Conservation (phyloP, 140 eudicot species). For the Stevia rebaudiana region DNA sequence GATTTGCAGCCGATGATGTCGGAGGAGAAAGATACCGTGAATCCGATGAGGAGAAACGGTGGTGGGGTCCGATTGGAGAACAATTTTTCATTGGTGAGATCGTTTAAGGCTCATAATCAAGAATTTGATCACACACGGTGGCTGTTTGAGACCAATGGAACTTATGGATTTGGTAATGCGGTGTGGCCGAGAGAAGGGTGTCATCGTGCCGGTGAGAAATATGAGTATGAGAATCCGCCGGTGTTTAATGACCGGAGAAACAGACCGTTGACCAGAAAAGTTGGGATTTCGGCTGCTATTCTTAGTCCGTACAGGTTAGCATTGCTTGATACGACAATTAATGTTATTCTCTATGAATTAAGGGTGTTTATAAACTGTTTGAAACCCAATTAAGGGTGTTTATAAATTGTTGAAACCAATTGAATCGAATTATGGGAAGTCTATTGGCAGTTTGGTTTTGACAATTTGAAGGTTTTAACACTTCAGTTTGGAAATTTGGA, state of each 20-base stretch:
- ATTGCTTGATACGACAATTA: not conserved
- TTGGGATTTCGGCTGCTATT: slow-evolving; percentile 84
- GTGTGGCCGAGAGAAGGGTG: slow-evolving; percentile 91
- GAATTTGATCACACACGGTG: slow-evolving; percentile 85
- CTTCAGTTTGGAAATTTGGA: too few relatives aligned
- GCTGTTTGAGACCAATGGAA: slow-evolving; percentile 96
- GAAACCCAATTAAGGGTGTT: too few relatives aligned
- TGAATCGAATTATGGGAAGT: too few relatives aligned
- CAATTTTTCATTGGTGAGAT: slow-evolving; percentile 71
- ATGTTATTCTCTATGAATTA: not conserved
- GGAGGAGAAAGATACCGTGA: slow-evolving; percentile 63
- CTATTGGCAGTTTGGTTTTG: too few relatives aligned
- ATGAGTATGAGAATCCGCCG: slow-evolving; percentile 55
- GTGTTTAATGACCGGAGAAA: slow-evolving; percentile 67
- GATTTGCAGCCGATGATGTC: slow-evolving; percentile 27
- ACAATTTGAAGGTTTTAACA: too few relatives aligned
- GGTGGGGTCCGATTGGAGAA: slow-evolving; percentile 47
- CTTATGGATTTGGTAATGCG: slow-evolving; percentile 96
- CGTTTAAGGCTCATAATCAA: slow-evolving; percentile 66
- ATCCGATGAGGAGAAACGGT: slow-evolving; percentile 46
- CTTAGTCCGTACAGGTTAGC: slow-evolving; percentile 91
- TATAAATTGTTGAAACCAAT: too few relatives aligned
- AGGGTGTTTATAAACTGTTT: too few relatives aligned
- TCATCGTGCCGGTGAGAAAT: slow-evolving; percentile 37
- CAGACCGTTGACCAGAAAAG: slow-evolving; percentile 82